These are phyloP conservation scores for Fusarium bactridioides DNA, from an alignment of 2,329 filamentous ascomycete species.

Conservation along the genomic window DNA sequence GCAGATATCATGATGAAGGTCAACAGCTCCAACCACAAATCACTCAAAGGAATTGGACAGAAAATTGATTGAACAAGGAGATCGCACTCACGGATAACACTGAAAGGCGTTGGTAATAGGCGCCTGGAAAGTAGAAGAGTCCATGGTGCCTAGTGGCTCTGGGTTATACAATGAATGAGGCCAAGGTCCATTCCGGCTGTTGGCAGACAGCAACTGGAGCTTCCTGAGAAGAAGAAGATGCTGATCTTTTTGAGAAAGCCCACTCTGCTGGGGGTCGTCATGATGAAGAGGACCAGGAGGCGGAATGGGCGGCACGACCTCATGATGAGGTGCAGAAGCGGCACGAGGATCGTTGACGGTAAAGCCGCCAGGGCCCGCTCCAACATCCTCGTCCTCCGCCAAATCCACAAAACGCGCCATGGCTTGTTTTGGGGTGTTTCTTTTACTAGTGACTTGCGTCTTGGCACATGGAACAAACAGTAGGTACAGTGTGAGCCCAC, in stretches of 20 bases:
- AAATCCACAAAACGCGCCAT: slow-evolving; percentile 45
- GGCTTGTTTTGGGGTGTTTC: slow-evolving; percentile 13
- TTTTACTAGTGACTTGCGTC: slow-evolving; percentile 10
- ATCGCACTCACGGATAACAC: slow-evolving; percentile 40
- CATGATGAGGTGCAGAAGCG: slow-evolving; percentile 34
- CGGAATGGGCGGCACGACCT: slow-evolving; percentile 33
- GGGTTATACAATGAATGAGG: slow-evolving; percentile 39
- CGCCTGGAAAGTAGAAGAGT: slow-evolving; percentile 36
- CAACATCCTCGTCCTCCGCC: slow-evolving; percentile 38
- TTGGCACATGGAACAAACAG: slow-evolving; percentile 11
- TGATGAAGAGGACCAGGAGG: slow-evolving; percentile 38
- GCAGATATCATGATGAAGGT: slow-evolving; percentile 25
- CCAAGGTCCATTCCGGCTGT: slow-evolving; percentile 41
- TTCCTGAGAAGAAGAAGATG: slow-evolving; percentile 40
- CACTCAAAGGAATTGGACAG: neutral
- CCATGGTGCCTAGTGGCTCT: slow-evolving; percentile 38
- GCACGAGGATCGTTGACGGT: slow-evolving; percentile 27
- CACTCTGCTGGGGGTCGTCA: slow-evolving; percentile 30
- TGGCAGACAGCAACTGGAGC: slow-evolving; percentile 37
- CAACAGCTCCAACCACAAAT: neutral
- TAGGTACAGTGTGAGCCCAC: slow-evolving; percentile 25
- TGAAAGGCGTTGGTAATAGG: slow-evolving; percentile 39
- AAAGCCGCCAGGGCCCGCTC: slow-evolving; percentile 27
- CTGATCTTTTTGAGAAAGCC: slow-evolving; percentile 37
- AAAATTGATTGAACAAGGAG: neutral